Percentiles rank a stretch among this genome's conserved stretches.
Evolutionary conservation across 257 asterid genomes (phyloP).

Genomic region (Rubia yunnanensis): DNA sequence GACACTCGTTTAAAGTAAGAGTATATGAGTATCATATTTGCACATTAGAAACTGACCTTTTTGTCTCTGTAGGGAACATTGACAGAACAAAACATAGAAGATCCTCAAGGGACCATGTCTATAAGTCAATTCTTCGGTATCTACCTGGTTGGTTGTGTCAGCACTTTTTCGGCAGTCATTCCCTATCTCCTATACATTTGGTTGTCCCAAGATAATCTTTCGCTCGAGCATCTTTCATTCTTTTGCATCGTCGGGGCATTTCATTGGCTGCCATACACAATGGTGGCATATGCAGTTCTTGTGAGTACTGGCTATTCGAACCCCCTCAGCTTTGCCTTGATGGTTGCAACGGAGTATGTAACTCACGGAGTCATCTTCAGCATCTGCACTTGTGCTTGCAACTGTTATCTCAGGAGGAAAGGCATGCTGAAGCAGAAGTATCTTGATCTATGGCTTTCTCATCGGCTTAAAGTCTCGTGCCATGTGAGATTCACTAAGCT

Average conservation of each 20-base stretch:
- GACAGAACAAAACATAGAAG: conserved; percentile 10
- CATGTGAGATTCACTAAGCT: conserved; percentile 47
- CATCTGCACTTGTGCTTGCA: conserved; percentile 30
- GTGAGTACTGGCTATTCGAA: conserved; percentile 22
- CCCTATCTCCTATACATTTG: conserved; percentile 36
- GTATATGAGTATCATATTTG: background rate
- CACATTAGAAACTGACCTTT: background rate
- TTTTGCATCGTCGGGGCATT: conserved; percentile 43
- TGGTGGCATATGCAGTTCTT: conserved; percentile 36
- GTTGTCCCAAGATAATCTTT: conserved; percentile 26
- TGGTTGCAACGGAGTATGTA: conserved; percentile 37
- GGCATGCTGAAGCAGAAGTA: conserved; percentile 10
- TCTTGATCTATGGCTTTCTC: conserved; percentile 31
- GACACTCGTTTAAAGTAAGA: background rate
- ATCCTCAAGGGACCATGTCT: conserved; percentile 11
- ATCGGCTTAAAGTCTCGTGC: conserved; percentile 30
- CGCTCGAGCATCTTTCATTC: conserved; percentile 31
- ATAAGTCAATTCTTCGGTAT: conserved; percentile 37
- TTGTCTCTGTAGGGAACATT: conserved; percentile 24
- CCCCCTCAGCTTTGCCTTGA: conserved; percentile 27
- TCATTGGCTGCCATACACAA: conserved; percentile 53
- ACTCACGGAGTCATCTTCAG: conserved; percentile 40
- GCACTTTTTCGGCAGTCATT: conserved; percentile 49
- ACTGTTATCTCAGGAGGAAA: conserved; percentile 15
- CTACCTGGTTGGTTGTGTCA: conserved; percentile 43